These are phyloP conservation scores for Trichocladium antarcticum DNA, from an alignment of 495 filamentous ascomycete genomes.

Conservation along the genomic window DNA sequence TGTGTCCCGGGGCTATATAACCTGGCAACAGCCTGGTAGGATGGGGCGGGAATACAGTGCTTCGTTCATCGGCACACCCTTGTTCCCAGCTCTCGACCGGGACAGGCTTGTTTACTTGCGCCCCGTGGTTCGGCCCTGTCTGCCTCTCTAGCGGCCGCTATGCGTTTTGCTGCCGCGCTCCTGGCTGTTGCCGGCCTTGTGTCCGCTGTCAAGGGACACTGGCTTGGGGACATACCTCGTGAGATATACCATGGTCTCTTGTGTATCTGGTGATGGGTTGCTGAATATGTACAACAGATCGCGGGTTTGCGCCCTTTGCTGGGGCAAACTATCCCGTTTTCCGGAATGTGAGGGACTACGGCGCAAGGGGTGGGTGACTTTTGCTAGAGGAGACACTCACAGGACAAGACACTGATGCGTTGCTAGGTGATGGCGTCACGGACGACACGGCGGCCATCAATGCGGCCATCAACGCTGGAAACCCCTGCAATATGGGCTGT, in stretches of 20 bases:
- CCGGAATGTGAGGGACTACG: conserved; percentile 51
- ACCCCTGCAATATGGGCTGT: conserved; percentile 65
- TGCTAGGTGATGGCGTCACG: conserved; percentile 40
- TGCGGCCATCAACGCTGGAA: conserved; percentile 60
- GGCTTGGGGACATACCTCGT: conserved; percentile 37
- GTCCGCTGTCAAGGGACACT: conserved; percentile 32
- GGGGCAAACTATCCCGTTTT: conserved; percentile 42
- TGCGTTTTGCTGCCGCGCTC: conserved; percentile 32
- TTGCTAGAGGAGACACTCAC: neutral
- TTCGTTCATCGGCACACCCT: too few relatives aligned
- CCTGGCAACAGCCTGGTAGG: too few relatives aligned
- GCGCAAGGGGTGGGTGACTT: conserved; percentile 41
- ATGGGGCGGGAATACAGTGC: too few relatives aligned
- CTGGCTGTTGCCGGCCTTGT: conserved; percentile 30
- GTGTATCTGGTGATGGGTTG: neutral
- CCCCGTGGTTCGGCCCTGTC: neutral
- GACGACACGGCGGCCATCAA: conserved; percentile 86
- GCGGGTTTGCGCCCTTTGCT: conserved; percentile 38
- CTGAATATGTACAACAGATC: conserved; percentile 26
- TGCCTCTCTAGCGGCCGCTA: conserved; percentile 5
- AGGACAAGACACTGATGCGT: neutral
- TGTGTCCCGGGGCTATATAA: too few relatives aligned
- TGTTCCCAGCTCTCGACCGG: too few relatives aligned
- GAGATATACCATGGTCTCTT: conserved; percentile 7
- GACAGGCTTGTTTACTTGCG: neutral